Conservation (phyloP, 768 basidiomycete genomes). For the Dendrothele bispora region DNA sequence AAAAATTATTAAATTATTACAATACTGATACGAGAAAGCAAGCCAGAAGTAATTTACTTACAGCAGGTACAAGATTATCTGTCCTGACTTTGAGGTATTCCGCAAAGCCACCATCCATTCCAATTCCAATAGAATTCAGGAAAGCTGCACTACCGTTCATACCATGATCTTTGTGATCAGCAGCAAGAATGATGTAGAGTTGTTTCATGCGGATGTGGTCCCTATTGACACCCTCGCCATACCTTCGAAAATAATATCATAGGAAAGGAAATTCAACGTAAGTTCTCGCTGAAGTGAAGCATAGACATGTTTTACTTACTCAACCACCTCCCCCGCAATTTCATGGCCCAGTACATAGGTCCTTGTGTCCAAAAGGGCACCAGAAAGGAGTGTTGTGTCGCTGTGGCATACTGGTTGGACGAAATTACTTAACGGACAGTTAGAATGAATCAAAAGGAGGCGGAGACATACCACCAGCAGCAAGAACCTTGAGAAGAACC, state of each 20-base stretch:
- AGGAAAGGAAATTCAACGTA: background rate
- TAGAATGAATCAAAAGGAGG: too few relatives aligned
- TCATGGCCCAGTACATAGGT: slow-evolving; percentile 16
- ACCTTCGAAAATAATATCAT: too few relatives aligned
- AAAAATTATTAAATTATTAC: background rate
- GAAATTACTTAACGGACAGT: background rate
- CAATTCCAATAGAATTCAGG: slow-evolving; percentile 5
- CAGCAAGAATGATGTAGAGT: slow-evolving; percentile 8
- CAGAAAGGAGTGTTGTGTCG: slow-evolving; percentile 11
- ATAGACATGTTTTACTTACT: slow-evolving; percentile 2
- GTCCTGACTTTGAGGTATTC: slow-evolving; percentile 11
- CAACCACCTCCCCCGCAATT: slow-evolving; percentile 12
- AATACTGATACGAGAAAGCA: background rate
- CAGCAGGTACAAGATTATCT: slow-evolving; percentile 13
- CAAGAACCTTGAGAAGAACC: slow-evolving; percentile 16
- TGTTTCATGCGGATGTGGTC: background rate
- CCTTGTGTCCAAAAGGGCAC: slow-evolving; percentile 8
- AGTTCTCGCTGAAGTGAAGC: too few relatives aligned
- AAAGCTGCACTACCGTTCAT: slow-evolving; percentile 2
- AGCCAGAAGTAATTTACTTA: slow-evolving; percentile 1
- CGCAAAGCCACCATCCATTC: slow-evolving; percentile 13
- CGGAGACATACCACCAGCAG: slow-evolving; percentile 10
- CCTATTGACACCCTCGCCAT: slow-evolving; percentile 14
- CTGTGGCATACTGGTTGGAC: slow-evolving; percentile 10
- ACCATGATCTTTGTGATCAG: slow-evolving; percentile 7